Conservation (phyloP, 2,329 filamentous ascomycete genomes). For the Xylariaceae sp. region DNA sequence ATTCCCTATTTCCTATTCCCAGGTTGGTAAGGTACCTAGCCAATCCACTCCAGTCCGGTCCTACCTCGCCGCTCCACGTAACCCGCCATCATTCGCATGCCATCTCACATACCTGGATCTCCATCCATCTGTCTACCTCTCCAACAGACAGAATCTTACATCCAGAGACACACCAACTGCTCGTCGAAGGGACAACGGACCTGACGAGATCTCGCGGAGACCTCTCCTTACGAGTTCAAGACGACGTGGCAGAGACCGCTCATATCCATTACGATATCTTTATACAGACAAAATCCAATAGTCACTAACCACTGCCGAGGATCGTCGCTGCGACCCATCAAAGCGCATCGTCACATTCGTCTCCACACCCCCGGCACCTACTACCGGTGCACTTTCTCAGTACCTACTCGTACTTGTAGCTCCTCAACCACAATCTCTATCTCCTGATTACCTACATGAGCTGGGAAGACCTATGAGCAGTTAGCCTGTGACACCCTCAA, state of each 20-base stretch:
- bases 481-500: constrained; percentile 7
- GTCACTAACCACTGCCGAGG: constrained; percentile 1
- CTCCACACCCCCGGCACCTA: constrained; percentile 15
- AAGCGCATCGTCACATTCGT: constrained; percentile 18
- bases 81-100: constrained; percentile 16
- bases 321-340: constrained; percentile 17
- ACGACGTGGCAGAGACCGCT: constrained; percentile 6
- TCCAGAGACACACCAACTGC: too few species aligned
- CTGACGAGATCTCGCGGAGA: neutral
- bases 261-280: neutral
- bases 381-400: neutral
- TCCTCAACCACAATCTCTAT: constrained; percentile 4
- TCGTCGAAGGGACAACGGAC: neutral
- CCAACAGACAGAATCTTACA: neutral
- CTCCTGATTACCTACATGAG: neutral
- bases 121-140: neutral
- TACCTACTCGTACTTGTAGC: constrained; percentile 6
- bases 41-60: neutral
- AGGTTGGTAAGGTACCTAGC: neutral
- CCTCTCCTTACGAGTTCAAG: neutral
- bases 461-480: constrained; percentile 13
- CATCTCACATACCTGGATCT: neutral
- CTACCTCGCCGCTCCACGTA: constrained; percentile 10
- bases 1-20: neutral
- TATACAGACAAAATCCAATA: neutral